Conservation (phyloP, 2,329 filamentous ascomycete genomes). For the Juglanconis oblonga region DNA sequence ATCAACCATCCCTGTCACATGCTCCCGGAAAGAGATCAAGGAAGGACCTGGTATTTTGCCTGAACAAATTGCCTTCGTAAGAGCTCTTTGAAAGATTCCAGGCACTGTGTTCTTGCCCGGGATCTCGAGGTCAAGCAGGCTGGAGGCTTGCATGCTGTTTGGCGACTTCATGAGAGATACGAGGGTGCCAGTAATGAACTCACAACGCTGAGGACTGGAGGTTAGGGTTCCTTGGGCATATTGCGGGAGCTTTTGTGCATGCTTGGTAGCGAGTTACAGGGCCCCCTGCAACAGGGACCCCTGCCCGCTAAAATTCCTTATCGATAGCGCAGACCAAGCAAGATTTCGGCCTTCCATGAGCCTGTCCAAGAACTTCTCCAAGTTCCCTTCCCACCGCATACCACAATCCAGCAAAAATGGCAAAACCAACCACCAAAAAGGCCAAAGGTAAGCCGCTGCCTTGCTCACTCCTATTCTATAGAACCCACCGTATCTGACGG, state of each 20-base stretch:
- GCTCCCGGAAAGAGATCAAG: no score
- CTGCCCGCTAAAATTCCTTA: constrained; percentile 10
- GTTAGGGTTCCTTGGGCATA: neutral
- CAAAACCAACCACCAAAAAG: constrained; percentile 10
- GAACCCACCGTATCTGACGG: neutral
- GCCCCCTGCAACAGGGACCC: neutral
- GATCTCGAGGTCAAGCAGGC: no score
- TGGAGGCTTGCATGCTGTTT: no score
- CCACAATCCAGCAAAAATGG: constrained; percentile 10
- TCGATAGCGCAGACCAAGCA: constrained; percentile 7
- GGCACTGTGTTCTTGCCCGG: no score
- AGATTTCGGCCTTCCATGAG: neutral
- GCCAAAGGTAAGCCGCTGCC: constrained; percentile 9
- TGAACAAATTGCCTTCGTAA: no score
- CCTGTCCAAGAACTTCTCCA: constrained; percentile 2
- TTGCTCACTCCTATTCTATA: neutral
- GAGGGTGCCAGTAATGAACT: no score
- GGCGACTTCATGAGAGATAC: no score
- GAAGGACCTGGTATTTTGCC: no score
- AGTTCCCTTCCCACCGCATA: neutral
- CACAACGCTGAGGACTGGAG: neutral
- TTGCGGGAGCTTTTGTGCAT: neutral
- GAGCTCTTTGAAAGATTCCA: no score
- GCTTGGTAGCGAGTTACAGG: neutral
- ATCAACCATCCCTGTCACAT: no score